Conservation (phyloP, 768 basidiomycete species). For the Trametopsis cervina region DNA sequence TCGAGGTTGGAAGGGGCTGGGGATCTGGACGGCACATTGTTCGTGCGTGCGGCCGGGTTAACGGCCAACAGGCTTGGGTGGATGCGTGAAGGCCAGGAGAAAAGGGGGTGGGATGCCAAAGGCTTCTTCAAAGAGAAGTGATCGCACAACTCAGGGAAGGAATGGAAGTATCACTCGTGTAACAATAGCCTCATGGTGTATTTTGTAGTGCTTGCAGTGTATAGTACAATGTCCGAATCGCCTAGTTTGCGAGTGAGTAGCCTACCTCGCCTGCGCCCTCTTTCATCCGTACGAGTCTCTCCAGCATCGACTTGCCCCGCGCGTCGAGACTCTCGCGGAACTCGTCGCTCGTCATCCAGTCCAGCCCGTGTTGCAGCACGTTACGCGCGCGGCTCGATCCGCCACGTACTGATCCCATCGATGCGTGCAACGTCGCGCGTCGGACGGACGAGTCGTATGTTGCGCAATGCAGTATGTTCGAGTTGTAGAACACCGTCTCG, state of each 20-base stretch:
- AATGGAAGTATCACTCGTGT: too few species aligned
- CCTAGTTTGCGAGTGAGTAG: slow-evolving; percentile 39
- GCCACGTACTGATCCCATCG: slow-evolving; percentile 55
- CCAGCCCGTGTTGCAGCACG: slow-evolving; percentile 66
- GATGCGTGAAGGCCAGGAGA: slow-evolving; percentile 12
- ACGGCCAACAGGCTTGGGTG: slow-evolving; percentile 32
- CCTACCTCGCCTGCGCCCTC: slow-evolving; percentile 36
- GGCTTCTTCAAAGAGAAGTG: slow-evolving; percentile 9
- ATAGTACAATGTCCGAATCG: too few species aligned
- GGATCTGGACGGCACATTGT: slow-evolving; percentile 53
- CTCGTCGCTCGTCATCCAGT: slow-evolving; percentile 54
- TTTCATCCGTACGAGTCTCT: slow-evolving; percentile 51
- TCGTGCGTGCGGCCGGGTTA: slow-evolving; percentile 49
- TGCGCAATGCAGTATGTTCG: slow-evolving; percentile 72
- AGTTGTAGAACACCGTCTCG: slow-evolving; percentile 76
- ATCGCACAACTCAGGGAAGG: too few species aligned
- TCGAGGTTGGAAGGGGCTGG: background rate
- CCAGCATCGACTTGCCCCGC: slow-evolving; percentile 47
- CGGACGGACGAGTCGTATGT: slow-evolving; percentile 42
- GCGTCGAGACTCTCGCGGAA: slow-evolving; percentile 43
- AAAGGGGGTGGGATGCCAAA: slow-evolving; percentile 4
- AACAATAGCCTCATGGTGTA: too few species aligned
- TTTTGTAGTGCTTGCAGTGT: too few species aligned
- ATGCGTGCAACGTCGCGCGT: slow-evolving; percentile 66
- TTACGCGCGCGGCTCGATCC: slow-evolving; percentile 62